Base-by-base conservation (phyloP, 129 eudicot species). In the Tagetes patula region DNA sequence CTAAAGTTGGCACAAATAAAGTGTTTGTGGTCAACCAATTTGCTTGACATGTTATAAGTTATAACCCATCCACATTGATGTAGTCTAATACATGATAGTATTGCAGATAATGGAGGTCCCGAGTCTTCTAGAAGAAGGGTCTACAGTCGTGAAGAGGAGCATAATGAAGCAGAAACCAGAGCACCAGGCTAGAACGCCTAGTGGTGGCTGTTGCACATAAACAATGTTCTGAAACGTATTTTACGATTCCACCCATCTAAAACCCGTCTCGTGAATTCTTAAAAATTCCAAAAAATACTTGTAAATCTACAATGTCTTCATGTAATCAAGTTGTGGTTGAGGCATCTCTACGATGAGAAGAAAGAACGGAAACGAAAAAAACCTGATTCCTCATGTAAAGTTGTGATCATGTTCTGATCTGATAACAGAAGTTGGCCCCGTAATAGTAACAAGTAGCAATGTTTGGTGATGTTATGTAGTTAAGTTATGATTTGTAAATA, bases 31-130 rank as follows among this genome's bases (percentile, higher is more conserved):
- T 69, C 14, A 36, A 48, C 60, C 73, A 60, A 1, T 32, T 59
- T n/a, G 33, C 41, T 2, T 3, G 0, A 9, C 20, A 0, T 9
- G 65, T 9, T 60, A 14, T 52, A 14, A 52, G 13, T n/a, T 9
- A 10, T 47, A 9, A 47, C n/a, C 50, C 52, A 2, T 5, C 59
- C 4, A 14, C 8, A 52, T n/a, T 52, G 5, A 20, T 5, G 2
- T 55, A 60, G 34, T 46, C 38, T 41, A 13, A 61, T 11, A 3
- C 56, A 31, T 46, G 32, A 32, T 20, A 36, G 49, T 27, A 43
- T 2, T 69, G 52, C 88, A 92, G 98, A 92, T 92, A 72, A 92
- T 92, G 98, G 96, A 92, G 75, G 88, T 89, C 72, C 98, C 98
- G 8, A 84, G 96, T 67, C 92, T 92, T 39, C 53, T 87, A 50